A percentile compares a stretch with the other conserved stretches of the same genome.
phyloP scores from a whole-genome alignment of 1,139 yeast species.

The Arxiozyma slooffiae region DNA sequence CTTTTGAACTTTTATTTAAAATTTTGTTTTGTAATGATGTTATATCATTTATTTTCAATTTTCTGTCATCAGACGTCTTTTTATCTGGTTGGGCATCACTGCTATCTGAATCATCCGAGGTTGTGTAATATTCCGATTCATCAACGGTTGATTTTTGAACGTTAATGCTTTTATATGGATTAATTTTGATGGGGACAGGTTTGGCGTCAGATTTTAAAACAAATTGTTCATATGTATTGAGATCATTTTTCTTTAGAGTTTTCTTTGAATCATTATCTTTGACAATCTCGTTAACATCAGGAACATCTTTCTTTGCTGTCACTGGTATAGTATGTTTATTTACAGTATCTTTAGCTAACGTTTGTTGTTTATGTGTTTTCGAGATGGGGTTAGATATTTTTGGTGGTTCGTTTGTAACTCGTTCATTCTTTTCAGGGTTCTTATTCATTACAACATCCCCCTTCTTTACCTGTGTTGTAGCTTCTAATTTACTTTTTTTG shows the following conservation, averaged over 20 bases:
- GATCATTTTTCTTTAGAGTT: background rate
- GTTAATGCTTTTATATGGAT: background rate
- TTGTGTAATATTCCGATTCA: background rate
- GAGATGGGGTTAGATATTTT: background rate
- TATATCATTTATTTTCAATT: background rate
- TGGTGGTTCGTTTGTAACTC: background rate
- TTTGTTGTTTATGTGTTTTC: background rate
- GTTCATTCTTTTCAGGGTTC: background rate
- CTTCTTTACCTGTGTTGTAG: background rate
- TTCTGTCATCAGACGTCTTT: background rate
- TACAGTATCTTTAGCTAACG: background rate
- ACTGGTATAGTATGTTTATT: background rate
- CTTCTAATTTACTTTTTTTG: background rate
- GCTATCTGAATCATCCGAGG: background rate
- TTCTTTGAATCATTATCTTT: background rate
- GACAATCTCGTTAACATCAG: background rate
- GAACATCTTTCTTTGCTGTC: background rate
- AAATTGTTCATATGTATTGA: background rate
- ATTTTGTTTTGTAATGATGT: background rate
- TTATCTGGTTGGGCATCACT: background rate
- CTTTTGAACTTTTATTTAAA: background rate
- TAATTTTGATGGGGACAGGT: background rate
- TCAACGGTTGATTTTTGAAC: background rate
- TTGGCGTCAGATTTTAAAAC: background rate
- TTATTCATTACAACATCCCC: background rate